Evolutionary conservation across 805 yeast species (phyloP).

Genomic region (Yarrowia sp.): DNA sequence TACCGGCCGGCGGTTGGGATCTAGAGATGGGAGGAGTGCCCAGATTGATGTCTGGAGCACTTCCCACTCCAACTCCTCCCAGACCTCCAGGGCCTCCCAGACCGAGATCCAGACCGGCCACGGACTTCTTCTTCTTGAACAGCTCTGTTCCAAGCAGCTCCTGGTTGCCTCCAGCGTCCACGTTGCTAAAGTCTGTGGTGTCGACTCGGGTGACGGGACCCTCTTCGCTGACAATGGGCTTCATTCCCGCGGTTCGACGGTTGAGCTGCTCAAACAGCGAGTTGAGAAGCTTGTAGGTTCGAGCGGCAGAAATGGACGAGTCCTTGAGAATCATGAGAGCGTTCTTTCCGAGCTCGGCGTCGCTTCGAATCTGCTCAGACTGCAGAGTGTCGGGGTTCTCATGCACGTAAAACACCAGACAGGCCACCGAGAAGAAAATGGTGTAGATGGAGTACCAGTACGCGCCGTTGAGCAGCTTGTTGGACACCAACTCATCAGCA

Average conservation of each 20-base stretch:
- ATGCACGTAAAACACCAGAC: conserved; percentile 76
- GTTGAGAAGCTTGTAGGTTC: conserved; percentile 77
- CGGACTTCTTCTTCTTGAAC: conserved; percentile 1
- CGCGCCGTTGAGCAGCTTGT: conserved; percentile 70
- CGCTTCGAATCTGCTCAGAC: conserved; percentile 51
- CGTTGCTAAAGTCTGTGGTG: conserved; percentile 17
- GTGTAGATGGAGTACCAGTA: conserved; percentile 92
- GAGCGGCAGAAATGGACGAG: conserved; percentile 69
- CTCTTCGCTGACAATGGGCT: conserved; percentile 11
- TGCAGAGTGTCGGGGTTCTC: conserved; percentile 39
- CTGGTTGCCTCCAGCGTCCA: conserved; percentile 7
- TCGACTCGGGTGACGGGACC: conserved; percentile 15
- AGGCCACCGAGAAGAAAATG: conserved; percentile 82
- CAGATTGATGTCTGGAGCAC: not conserved
- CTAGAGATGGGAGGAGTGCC: not conserved
- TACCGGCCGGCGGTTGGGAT: not conserved
- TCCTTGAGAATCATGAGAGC: conserved; percentile 69
- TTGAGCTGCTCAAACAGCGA: conserved; percentile 46
- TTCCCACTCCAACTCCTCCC: not conserved
- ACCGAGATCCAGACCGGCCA: conserved; percentile 1
- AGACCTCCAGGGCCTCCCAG: not conserved
- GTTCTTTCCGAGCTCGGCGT: conserved; percentile 77
- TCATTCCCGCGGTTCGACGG: conserved; percentile 27
- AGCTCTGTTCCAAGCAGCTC: not conserved
- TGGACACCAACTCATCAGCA: conserved; percentile 74